phyloP scores from a whole-genome alignment of 2,329 filamentous ascomycete species.

The Calonectria ilicicola region DNA sequence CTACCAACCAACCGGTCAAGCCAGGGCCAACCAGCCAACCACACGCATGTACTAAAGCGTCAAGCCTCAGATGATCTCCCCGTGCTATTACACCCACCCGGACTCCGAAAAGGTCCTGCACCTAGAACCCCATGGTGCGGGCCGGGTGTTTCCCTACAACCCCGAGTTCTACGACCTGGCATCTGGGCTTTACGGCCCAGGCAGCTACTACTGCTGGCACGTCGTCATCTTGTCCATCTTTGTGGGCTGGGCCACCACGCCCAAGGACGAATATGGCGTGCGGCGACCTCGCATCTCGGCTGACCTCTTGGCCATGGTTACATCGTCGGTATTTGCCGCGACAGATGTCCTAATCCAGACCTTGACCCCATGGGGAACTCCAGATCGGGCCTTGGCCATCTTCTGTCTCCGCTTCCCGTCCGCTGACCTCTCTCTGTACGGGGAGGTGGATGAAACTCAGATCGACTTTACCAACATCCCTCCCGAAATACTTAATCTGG shows the following conservation, averaged over 20 bases:
- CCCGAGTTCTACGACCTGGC: slow-evolving; percentile 17
- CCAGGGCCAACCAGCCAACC: not conserved
- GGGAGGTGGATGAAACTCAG: not conserved
- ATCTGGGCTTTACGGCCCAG: slow-evolving; percentile 16
- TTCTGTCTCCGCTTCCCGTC: slow-evolving; percentile 20
- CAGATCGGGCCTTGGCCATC: slow-evolving; percentile 14
- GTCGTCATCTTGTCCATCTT: slow-evolving; percentile 4
- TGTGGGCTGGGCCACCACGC: not conserved
- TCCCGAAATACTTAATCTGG: slow-evolving; percentile 3
- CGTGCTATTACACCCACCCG: slow-evolving; percentile 22
- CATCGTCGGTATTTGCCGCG: slow-evolving; percentile 14
- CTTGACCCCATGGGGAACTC: not conserved
- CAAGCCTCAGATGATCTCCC: slow-evolving; percentile 6
- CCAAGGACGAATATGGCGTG: not conserved
- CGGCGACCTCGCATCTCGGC: slow-evolving; percentile 1
- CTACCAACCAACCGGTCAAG: not conserved
- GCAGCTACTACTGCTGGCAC: slow-evolving; percentile 14
- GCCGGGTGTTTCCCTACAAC: slow-evolving; percentile 18
- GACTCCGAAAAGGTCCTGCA: slow-evolving; percentile 1
- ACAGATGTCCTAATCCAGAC: slow-evolving; percentile 14
- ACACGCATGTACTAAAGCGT: not conserved
- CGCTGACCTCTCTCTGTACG: not conserved
- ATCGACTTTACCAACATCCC: slow-evolving; percentile 15
- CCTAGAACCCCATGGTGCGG: not conserved
- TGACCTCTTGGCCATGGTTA: slow-evolving; percentile 11